Evolutionary conservation across 2,329 filamentous ascomycete genomes (phyloP).

Genomic region (Ascochyta koolunga): DNA sequence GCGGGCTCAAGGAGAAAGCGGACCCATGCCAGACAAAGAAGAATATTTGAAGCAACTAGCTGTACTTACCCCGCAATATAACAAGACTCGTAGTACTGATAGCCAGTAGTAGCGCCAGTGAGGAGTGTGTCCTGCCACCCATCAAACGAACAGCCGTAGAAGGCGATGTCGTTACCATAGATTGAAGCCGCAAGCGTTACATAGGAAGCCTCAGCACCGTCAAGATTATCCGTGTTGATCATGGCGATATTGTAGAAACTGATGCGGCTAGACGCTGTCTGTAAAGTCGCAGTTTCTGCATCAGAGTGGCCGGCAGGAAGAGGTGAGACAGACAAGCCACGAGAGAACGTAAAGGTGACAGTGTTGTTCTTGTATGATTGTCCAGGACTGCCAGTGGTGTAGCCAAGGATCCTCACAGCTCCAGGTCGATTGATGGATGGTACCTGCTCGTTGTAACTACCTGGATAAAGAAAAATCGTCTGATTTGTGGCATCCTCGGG

Average conservation of each 20-base stretch:
- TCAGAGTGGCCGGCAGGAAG: constrained; percentile 47
- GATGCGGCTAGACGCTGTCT: constrained; percentile 55
- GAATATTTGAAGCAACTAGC: not conserved
- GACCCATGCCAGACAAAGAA: not conserved
- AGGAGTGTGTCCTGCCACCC: constrained; percentile 61
- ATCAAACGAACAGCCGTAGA: constrained; percentile 60
- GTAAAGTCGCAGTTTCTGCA: constrained; percentile 58
- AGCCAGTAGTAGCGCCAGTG: constrained; percentile 49
- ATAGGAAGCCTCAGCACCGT: constrained; percentile 49
- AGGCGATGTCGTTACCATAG: constrained; percentile 58
- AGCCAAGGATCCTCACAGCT: constrained; percentile 62
- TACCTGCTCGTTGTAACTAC: constrained; percentile 65
- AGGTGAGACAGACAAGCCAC: constrained; percentile 51
- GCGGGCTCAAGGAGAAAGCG: not conserved
- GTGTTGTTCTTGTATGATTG: constrained; percentile 59
- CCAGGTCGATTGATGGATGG: constrained; percentile 56
- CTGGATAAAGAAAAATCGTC: constrained; percentile 65
- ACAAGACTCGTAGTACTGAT: constrained; percentile 61
- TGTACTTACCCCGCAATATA: constrained; percentile 54
- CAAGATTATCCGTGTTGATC: constrained; percentile 36
- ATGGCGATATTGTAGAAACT: constrained; percentile 67
- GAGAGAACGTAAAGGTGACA: constrained; percentile 57
- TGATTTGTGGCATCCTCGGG: constrained; percentile 51
- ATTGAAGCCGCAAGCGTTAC: constrained; percentile 61
- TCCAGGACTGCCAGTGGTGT: constrained; percentile 55